A percentile compares a stretch with the other conserved stretches of the same genome.
Evolutionary conservation across 345 rosid genomes (phyloP).

Genomic region (Jatropha curcas): DNA sequence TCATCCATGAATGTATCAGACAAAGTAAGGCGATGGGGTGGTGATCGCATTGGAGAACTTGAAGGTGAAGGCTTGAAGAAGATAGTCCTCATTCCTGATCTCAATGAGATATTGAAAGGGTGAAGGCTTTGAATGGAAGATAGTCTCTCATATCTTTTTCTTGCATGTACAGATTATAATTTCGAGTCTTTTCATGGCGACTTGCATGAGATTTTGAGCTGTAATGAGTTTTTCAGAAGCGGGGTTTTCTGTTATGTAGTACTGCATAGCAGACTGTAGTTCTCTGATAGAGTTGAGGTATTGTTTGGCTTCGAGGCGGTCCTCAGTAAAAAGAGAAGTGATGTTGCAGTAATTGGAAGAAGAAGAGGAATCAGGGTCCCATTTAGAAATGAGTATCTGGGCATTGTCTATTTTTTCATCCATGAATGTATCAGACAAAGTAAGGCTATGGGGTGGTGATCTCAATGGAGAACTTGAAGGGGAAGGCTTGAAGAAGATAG

Average conservation of each 20-base stretch:
- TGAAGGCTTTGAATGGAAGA: too few species aligned
- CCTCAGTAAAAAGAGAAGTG: constrained; percentile 39
- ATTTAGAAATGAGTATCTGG: constrained; percentile 13
- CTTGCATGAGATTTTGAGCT: constrained; percentile 56
- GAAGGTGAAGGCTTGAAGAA: constrained; percentile 16
- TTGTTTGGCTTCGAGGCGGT: constrained; percentile 53
- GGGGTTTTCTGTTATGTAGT: constrained; percentile 35
- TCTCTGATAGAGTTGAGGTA: constrained; percentile 45
- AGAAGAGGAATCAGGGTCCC: constrained; percentile 2
- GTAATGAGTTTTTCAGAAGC: constrained; percentile 46
- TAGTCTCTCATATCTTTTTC: too few species aligned
- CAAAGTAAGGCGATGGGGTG: constrained; percentile 22
- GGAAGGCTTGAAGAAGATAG: constrained; percentile 12
- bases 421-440: constrained; percentile 23
- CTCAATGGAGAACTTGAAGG: constrained; percentile 1
- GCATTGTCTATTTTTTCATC: constrained; percentile 24
- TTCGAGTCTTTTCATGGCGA: constrained; percentile 68
- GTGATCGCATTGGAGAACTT: constrained; percentile 8
- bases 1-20: constrained; percentile 27
- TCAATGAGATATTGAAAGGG: too few species aligned
- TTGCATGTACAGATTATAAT: too few species aligned
- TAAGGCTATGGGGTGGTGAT: constrained; percentile 22
- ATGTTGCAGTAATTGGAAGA: background rate
- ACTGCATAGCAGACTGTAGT: constrained; percentile 65
- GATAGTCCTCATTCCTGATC: constrained; percentile 20